These are phyloP conservation scores for Rubus idaeus DNA, from an alignment of 306 rosid genomes.

Conservation along the genomic window DNA sequence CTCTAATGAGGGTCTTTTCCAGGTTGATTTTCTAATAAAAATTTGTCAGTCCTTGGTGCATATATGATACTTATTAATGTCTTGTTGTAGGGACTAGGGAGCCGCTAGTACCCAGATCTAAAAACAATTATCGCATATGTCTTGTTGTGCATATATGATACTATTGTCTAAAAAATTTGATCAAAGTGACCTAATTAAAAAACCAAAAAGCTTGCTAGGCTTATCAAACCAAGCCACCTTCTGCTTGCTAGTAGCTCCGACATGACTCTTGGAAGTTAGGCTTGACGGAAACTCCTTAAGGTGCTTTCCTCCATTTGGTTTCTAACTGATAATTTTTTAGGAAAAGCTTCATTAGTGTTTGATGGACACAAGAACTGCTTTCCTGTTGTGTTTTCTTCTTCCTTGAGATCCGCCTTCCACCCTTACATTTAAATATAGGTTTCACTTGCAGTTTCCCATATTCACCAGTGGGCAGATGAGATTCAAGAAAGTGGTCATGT, in stretches of 20 bases:
- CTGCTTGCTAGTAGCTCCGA: too few relatives aligned
- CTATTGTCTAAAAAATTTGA: too few relatives aligned
- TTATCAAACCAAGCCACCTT: too few relatives aligned
- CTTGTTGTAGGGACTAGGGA: too few relatives aligned
- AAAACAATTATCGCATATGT: too few relatives aligned
- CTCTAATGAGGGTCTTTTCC: constrained; percentile 21
- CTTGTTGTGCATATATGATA: too few relatives aligned
- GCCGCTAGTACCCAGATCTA: too few relatives aligned
- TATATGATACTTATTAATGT: neutral
- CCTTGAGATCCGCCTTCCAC: constrained; percentile 71
- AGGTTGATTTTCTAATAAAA: neutral
- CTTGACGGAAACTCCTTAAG: constrained; percentile 92
- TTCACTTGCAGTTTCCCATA: constrained; percentile 63
- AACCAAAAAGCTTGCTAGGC: too few relatives aligned
- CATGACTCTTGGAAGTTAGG: constrained; percentile 25
- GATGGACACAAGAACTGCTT: constrained; percentile 43
- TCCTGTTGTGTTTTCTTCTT: constrained; percentile 53
- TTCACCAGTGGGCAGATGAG: constrained; percentile 35
- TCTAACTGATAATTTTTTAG: constrained; percentile 59
- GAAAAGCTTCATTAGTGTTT: constrained; percentile 43
- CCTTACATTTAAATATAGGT: constrained; percentile 54
- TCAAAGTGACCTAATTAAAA: too few relatives aligned
- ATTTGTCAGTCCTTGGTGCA: neutral
- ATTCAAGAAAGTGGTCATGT: too few relatives aligned
- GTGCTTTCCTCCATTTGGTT: constrained; percentile 73